These are phyloP conservation scores for Clitoria ternatea DNA, from an alignment of 306 rosid genomes.

Conservation along the genomic window DNA sequence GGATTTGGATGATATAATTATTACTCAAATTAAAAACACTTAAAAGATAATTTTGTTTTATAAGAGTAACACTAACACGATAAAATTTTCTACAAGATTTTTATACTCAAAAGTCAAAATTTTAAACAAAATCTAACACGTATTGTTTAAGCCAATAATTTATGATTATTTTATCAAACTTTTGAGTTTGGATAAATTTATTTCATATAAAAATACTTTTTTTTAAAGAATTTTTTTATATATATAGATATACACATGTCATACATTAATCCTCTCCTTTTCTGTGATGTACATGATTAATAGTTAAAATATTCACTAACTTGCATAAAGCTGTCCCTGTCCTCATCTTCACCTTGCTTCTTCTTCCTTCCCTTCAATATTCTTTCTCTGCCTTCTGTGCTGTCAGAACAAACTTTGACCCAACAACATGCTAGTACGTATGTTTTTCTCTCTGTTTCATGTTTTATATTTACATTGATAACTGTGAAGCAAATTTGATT, in stretches of 20 bases:
- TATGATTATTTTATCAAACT: not conserved
- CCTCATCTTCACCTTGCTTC: constrained; percentile 26
- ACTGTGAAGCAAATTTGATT: not conserved
- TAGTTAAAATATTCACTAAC: constrained; percentile 46
- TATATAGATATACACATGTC: not conserved
- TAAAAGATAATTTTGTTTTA: too few species aligned
- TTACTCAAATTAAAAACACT: too few species aligned
- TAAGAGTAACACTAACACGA: too few species aligned
- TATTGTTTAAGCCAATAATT: too few species aligned
- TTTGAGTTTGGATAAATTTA: too few species aligned
- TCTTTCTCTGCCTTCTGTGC: constrained; percentile 23
- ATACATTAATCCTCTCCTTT: constrained; percentile 27
- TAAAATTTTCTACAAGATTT: too few species aligned
- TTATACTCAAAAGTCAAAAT: too few species aligned
- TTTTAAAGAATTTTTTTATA: not conserved
- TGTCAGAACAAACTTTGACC: constrained; percentile 54
- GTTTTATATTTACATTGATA: constrained; percentile 7
- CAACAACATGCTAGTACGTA: constrained; percentile 95
- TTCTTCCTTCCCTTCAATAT: constrained; percentile 3
- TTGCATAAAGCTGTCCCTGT: constrained; percentile 33
- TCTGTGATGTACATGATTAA: constrained; percentile 67
- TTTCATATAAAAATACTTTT: too few species aligned
- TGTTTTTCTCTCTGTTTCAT: constrained; percentile 52
- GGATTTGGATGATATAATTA: too few species aligned
- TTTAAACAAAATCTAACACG: too few species aligned